Percentiles rank a stretch among this genome's conserved stretches.
Evolutionary conservation across 768 basidiomycete species (phyloP).

Genomic region (Suillus fuscotomentosus): DNA sequence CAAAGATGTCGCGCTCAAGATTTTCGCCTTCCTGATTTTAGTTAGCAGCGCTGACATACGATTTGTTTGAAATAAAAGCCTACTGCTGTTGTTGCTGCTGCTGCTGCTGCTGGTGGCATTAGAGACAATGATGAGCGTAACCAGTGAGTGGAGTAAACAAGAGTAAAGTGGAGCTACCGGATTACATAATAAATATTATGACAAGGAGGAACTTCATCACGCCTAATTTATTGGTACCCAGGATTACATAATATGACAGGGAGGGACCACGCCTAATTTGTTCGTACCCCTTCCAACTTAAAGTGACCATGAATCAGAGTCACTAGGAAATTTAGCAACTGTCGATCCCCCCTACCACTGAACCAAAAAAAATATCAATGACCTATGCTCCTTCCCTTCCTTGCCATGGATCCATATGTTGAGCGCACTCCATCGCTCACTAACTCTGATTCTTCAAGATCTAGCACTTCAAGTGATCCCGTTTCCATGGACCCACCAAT

Average conservation of each 20-base stretch:
- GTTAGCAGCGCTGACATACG: not conserved
- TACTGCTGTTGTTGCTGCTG: not conserved
- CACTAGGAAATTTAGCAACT: not conserved
- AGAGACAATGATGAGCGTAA: not conserved
- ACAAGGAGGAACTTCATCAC: too few species aligned
- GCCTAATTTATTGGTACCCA: too few species aligned
- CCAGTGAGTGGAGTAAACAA: constrained; percentile 3
- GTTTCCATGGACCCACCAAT: constrained; percentile 8
- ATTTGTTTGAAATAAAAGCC: not conserved
- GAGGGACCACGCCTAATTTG: not conserved
- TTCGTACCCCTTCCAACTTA: not conserved
- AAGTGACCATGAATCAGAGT: not conserved
- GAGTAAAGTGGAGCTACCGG: not conserved
- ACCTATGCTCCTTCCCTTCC: constrained; percentile 16
- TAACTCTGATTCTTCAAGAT: constrained; percentile 21
- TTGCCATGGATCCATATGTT: constrained; percentile 22
- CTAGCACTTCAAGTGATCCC: constrained; percentile 19
- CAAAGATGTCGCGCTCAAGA: constrained; percentile 76
- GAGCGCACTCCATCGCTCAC: constrained; percentile 29
- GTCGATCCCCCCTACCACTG: not conserved
- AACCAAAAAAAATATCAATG: not conserved
- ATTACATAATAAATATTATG: not conserved
- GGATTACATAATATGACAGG: not conserved
- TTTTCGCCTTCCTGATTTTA: constrained; percentile 22
- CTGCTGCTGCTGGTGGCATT: constrained; percentile 11